Evolutionary conservation across 768 basidiomycete species (phyloP), one percentile per base, ranked within the genome.

Genomic region (Leucocoprinus leucothites): DNA sequence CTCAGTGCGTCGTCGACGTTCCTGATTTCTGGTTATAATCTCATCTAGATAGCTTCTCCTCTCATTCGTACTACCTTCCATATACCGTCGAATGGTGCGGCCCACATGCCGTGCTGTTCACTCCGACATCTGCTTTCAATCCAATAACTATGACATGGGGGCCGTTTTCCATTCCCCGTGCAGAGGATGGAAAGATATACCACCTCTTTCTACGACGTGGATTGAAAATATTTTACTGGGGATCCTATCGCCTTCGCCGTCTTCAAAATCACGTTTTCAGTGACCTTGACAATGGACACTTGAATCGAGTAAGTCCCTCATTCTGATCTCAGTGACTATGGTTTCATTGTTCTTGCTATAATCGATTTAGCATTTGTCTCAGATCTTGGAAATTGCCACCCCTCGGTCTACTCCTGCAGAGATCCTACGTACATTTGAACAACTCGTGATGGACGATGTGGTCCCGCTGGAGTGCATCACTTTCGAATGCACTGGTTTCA

Each of bases 391-490:
- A 22, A 3, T 45, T 3, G 25, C 51, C n/a, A 44, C 35, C 11
- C 43, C 41, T 14, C 9, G 9, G 21, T 34, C 42, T 0, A 13
- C 42, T 22, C 25, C 51, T 2, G 8, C 18, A 13, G 26, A 9
- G 13, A 18, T 34, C 14, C 9, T n/a, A 25, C 24, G 19, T n/a
- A 31, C 25, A 6, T 14, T 53, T 13, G 13, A 28, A 18, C 2
- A 14, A 9, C 21, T 52, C 18, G 21, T 52, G 9, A 13, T 52
- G 3, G 51, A 52, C 18, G 40, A 21, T 1, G 51, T 43, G 8
- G 41, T 52, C n/a, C 26, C 41, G 11, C 16, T 52, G 19, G 25
- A 52, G 19, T 52, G 51, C 42, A 52, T 43, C 6, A n/a, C 24
- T 16, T 19, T 52, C 24, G n/a, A 52, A 22, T 43, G 26, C 22